Evolutionary conservation across 768 basidiomycete genomes (phyloP).

Genomic region (Candolleomyces efflorescens): DNA sequence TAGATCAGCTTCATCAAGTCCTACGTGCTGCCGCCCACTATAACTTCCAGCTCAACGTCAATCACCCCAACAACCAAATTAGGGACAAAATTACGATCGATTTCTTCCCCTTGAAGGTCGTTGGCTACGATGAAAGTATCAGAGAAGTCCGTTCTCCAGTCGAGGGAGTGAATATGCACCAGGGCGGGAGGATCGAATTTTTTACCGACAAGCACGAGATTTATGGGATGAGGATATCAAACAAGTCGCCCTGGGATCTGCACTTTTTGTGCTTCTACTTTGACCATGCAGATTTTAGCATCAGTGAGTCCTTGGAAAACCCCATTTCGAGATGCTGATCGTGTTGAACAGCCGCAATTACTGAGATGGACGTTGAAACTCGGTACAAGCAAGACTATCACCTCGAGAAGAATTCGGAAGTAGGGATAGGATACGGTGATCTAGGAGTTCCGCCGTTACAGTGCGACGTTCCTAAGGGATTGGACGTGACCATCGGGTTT

Average conservation of each 20-base stretch:
- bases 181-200: slow-evolving; percentile 19
- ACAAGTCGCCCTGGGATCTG: slow-evolving; percentile 17
- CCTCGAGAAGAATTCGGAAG: slow-evolving; percentile 16
- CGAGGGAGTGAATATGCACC: slow-evolving; percentile 23
- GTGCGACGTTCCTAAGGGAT: slow-evolving; percentile 24
- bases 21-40: slow-evolving; percentile 19
- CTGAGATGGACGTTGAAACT: slow-evolving; percentile 13
- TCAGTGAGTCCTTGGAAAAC: slow-evolving; percentile 25
- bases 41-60: slow-evolving; percentile 23
- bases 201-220: slow-evolving; percentile 5
- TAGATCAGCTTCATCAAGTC: slow-evolving; percentile 14
- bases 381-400: slow-evolving; percentile 19
- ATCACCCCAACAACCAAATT: slow-evolving; percentile 13
- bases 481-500: slow-evolving; percentile 35
- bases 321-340: slow-evolving; percentile 17
- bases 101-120: slow-evolving; percentile 20
- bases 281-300: slow-evolving; percentile 7
- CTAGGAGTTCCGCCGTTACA: slow-evolving; percentile 25
- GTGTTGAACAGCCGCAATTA: slow-evolving; percentile 20
- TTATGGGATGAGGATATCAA: slow-evolving; percentile 24
- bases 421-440: slow-evolving; percentile 37
- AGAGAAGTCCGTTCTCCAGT: slow-evolving; percentile 16
- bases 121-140: slow-evolving; percentile 13
- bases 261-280: background rate
- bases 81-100: slow-evolving; percentile 20